Evolutionary conservation across 140 eudicot species (phyloP), one percentile per base, ranked within the genome.

Genomic region (Cichorium intybus): DNA sequence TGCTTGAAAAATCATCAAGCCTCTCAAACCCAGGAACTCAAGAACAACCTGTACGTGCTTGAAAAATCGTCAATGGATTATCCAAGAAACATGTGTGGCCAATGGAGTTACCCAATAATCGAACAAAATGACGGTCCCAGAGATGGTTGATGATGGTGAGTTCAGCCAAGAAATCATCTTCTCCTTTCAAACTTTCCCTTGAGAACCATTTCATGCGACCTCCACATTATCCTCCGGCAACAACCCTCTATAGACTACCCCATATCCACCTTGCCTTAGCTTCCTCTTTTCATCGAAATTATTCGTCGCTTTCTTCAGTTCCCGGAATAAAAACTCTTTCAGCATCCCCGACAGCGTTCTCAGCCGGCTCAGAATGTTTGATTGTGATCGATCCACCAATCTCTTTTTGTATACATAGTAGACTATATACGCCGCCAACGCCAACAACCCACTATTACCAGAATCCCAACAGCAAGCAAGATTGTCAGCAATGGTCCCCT

Each of bases 151-250:
- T 90, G 14, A 90, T 90, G 6, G 95, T 86, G 24, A 90, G 83
- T 81, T 90, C 97, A 22, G 97, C 89, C 80, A 90, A 71, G 69
- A 90, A 90, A 79, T 90, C 97, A 39, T 78, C 92, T 80, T n/a
- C n/a, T n/a, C n/a, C n/a, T n/a, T n/a, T n/a, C n/a, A n/a, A n/a
- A n/a, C n/a, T n/a, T n/a, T n/a, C 97, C 66, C 97, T 75, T 0
- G 85, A 77, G 57, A 90, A 90, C 72, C 88, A 75, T 60, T 90
- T 90, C 1, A 90, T 93, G 97, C 97, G 35, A 90, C 80, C 70
- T 86, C 95, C 41, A 37, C 66, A 57, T 70, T 73, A 17, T 86
- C 95, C 55, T 72, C 70, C 5, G 74, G 77, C 76, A 90, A 63
- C 3, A 71, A 6, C 2, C 95, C 97, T 46, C 66, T 77, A 48